Base-by-base conservation (phyloP, 768 basidiomycete species). In the Suillus tomentosus region DNA sequence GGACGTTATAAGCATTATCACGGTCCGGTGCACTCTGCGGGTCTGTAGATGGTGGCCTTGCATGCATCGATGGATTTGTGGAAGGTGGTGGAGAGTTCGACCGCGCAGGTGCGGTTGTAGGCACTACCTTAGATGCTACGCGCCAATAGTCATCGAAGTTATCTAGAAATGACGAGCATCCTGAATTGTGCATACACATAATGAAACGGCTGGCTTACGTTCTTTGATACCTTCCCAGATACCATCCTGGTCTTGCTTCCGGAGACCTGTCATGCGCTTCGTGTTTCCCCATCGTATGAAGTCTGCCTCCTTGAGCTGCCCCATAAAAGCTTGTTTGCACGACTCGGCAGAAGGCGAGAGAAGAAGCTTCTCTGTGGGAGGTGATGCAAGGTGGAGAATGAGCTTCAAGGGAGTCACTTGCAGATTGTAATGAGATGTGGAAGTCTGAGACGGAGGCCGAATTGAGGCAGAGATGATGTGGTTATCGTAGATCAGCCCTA, bases 201-300 rank as follows among this genome's bases (percentile, higher is more conserved):
- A 45, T 62, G 40, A 62, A 24, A 31, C 24, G 66, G n/a, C 54
- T 19, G 45, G 79, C 95, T 79, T 73, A 98, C 96, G 94, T 70
- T 94, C 91, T 79, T 90, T 90, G 67, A 99, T 91, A 9, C 95
- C 95, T 70, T 97, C 95, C 97, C 97, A 99, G 62, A 98, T 86
- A 1, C 90, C 94, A 73, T 99, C 97, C 73, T 99, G 93, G 72
- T 99, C 96, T 31, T 85, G 87, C 75, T 95, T 94, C 61, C 95
- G 79, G 40, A 99, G 82, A 19, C 92, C 87, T 1, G 95, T 98
- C 80, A 98, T 94, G 42, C 95, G 86, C 72, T 94, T 94, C 22
- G 94, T 96, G 77, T 91, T 97, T 1, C 97, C 94, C 95, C 95
- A 99, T 55, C 96, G 84, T 55, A 97, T 88, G 72, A 97, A 98